Conservation (phyloP, 805 yeast genomes). For the Jamesozyma gamospora region DNA sequence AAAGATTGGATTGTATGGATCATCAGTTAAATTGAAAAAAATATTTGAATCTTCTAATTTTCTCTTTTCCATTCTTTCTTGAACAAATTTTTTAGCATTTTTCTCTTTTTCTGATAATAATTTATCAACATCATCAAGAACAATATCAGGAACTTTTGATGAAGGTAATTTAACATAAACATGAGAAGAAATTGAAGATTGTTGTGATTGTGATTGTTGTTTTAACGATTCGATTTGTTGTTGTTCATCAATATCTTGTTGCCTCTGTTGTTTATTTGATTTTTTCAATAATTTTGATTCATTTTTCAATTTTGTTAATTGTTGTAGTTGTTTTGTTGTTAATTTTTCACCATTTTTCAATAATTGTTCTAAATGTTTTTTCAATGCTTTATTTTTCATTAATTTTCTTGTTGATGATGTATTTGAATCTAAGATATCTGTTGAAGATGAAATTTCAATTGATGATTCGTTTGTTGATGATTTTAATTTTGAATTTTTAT, state of each 20-base stretch:
- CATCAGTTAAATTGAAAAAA: constrained; percentile 80
- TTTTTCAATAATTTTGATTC: neutral
- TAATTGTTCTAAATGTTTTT: constrained; percentile 15
- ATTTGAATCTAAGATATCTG: too few relatives aligned
- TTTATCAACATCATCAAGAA: constrained; percentile 69
- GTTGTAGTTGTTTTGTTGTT: constrained; percentile 18
- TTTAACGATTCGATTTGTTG: constrained; percentile 8
- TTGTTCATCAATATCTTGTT: neutral
- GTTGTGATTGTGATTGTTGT: constrained; percentile 13
- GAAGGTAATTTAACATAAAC: constrained; percentile 83
- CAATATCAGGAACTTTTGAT: constrained; percentile 88
- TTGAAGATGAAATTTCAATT: too few relatives aligned
- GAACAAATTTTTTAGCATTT: constrained; percentile 73
- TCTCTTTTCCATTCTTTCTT: constrained; percentile 68
- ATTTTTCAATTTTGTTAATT: constrained; percentile 13
- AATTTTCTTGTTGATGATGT: constrained; percentile 5
- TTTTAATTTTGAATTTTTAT: too few relatives aligned
- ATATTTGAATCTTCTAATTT: constrained; percentile 57
- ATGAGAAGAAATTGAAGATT: constrained; percentile 33
- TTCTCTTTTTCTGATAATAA: constrained; percentile 65
- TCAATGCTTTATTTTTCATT: constrained; percentile 11
- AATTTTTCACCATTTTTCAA: constrained; percentile 16
- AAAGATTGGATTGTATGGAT: constrained; percentile 72
- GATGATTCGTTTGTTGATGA: too few relatives aligned
- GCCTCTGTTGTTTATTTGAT: neutral